Evolutionary conservation across 352 stramenopile species (phyloP).

Genomic region (Phytophthora sansomeana): DNA sequence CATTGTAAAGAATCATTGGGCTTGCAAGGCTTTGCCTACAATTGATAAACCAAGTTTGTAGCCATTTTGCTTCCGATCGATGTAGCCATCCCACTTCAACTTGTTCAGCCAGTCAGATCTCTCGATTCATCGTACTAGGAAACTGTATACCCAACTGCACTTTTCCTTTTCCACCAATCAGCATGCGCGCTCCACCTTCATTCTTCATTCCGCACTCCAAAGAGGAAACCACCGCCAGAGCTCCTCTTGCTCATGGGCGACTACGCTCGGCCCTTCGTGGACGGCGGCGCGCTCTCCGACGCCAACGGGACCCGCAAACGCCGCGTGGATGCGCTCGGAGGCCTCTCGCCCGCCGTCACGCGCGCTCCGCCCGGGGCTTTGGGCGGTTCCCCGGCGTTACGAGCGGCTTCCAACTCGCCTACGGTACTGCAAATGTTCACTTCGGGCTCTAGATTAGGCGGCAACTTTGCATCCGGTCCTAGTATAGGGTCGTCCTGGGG

Average conservation of each 20-base stretch:
- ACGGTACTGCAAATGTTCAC: conserved; percentile 39
- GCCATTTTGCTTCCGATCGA: no score
- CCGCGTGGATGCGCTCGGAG: conserved; percentile 27
- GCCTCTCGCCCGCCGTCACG: conserved; percentile 27
- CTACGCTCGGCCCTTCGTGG: conserved; percentile 27
- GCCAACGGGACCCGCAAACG: conserved; percentile 31
- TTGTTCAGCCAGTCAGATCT: conserved; percentile 16
- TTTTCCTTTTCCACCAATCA: conserved; percentile 17
- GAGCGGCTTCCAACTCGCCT: conserved; percentile 15
- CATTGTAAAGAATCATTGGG: no score
- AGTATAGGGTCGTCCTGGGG: conserved; percentile 40
- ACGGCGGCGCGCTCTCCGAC: conserved; percentile 25
- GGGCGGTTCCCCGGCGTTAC: conserved; percentile 12
- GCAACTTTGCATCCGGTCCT: conserved; percentile 30
- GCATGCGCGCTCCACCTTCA: neutral
- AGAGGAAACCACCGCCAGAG: conserved; percentile 15
- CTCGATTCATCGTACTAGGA: conserved; percentile 1
- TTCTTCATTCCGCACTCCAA: conserved; percentile 28
- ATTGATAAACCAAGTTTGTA: no score
- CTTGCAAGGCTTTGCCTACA: no score
- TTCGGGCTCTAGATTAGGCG: conserved; percentile 3
- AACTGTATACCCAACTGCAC: no score
- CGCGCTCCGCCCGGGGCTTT: conserved; percentile 17
- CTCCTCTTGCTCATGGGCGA: conserved; percentile 31
- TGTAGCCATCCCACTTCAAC: conserved; percentile 27